These are phyloP conservation scores for Thamnidium elegans DNA, from an alignment of 192 early-diverging fungal genomes.

Conservation along the genomic window DNA sequence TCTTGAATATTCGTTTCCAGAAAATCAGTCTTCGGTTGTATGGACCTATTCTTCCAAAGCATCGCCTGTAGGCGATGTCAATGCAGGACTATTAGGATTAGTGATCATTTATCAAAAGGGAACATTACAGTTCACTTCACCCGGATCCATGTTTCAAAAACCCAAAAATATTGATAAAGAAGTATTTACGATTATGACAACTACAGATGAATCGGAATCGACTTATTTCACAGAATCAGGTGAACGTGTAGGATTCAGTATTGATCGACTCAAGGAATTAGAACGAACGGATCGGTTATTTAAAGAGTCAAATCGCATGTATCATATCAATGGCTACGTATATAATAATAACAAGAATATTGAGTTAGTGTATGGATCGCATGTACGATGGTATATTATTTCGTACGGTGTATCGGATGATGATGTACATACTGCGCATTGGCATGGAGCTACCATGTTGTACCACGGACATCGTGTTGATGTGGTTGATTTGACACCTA, in stretches of 20 bases:
- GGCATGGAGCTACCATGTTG: slow-evolving; percentile 43
- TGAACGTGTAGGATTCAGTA: slow-evolving; percentile 11
- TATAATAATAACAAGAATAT: slow-evolving; percentile 37
- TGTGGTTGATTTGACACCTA: slow-evolving; percentile 39
- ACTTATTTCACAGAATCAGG: slow-evolving; percentile 20
- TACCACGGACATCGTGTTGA: slow-evolving; percentile 40
- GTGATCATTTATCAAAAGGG: slow-evolving; percentile 39
- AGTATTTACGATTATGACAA: slow-evolving; percentile 36
- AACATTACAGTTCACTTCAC: slow-evolving; percentile 11
- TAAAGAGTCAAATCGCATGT: slow-evolving; percentile 39
- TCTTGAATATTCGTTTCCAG: slow-evolving; percentile 9
- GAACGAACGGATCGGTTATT: slow-evolving; percentile 19
- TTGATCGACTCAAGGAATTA: neutral
- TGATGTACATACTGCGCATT: slow-evolving; percentile 35
- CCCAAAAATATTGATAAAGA: slow-evolving; percentile 29
- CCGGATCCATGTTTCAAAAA: slow-evolving; percentile 18
- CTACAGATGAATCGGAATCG: slow-evolving; percentile 29
- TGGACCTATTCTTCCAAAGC: slow-evolving; percentile 38
- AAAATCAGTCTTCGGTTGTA: slow-evolving; percentile 31
- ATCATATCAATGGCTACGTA: slow-evolving; percentile 38
- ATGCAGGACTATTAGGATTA: slow-evolving; percentile 38
- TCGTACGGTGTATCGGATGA: slow-evolving; percentile 17
- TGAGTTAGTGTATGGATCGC: slow-evolving; percentile 17
- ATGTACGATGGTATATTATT: slow-evolving; percentile 33
- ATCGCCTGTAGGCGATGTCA: slow-evolving; percentile 27